A percentile compares a stretch with the other conserved stretches of the same genome.
Evolutionary conservation across 2,329 filamentous ascomycete species (phyloP).

Genomic region (Rutstroemia sydowiana): DNA sequence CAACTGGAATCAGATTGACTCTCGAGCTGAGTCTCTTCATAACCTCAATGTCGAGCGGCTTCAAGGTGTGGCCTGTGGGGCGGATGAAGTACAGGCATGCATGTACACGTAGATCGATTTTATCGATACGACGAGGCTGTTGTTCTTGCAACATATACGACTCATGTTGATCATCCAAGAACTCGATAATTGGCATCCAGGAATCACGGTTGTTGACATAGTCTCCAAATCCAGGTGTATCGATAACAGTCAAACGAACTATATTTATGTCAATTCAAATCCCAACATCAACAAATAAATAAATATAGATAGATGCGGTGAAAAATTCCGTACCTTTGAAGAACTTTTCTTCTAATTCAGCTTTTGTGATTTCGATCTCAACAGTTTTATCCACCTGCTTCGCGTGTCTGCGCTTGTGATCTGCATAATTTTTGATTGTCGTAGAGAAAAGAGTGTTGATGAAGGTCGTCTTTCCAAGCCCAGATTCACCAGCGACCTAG

Average conservation of each 20-base stretch:
- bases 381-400: conserved; percentile 99
- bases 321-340: conserved; percentile 73
- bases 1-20: conserved; percentile 96
- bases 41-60: conserved; percentile 98
- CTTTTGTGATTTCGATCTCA: conserved; percentile 99
- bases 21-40: conserved; percentile 99
- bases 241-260: conserved; percentile 98
- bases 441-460: conserved; percentile 99
- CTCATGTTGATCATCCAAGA: conserved; percentile 99
- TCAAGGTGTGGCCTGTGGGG: conserved; percentile 94
- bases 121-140: conserved; percentile 94
- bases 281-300: background rate
- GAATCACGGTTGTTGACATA: conserved; percentile 99
- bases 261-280: conserved; percentile 24
- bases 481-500: conserved; percentile 95
- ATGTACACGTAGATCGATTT: conserved; percentile 98
- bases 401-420: conserved; percentile 97
- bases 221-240: conserved; percentile 97
- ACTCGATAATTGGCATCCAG: conserved; percentile 99
- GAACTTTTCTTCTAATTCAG: conserved; percentile 99
- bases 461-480: conserved; percentile 98
- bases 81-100: conserved; percentile 99
- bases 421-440: conserved; percentile 99
- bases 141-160: conserved; percentile 99
- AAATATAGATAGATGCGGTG: too few relatives aligned